Evolutionary conservation across 1,284 basidiomycete species (phyloP).

Genomic region (Pseudozyma thailandica): DNA sequence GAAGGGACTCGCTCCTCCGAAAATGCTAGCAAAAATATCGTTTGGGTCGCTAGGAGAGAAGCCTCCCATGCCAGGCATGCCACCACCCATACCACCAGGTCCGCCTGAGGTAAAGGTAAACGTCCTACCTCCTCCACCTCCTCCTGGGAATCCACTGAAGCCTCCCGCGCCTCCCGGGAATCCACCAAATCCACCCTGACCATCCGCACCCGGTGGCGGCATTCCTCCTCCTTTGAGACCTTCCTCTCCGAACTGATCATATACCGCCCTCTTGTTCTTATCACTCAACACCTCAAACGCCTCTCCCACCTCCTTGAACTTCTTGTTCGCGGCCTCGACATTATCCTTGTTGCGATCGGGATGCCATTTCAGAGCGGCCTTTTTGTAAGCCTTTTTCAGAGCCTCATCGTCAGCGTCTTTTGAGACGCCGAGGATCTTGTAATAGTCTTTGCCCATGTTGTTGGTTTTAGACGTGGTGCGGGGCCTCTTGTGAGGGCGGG

Average conservation of each 20-base stretch:
- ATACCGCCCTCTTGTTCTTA: constrained; percentile 89
- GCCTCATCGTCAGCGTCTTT: constrained; percentile 64
- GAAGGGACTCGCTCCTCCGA: constrained; percentile 58
- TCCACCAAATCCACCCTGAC: constrained; percentile 54
- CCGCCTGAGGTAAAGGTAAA: constrained; percentile 54
- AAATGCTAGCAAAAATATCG: constrained; percentile 83
- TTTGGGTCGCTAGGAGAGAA: constrained; percentile 78
- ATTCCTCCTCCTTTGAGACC: constrained; percentile 79
- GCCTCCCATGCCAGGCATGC: constrained; percentile 38
- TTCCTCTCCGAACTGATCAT: constrained; percentile 96
- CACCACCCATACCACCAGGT: constrained; percentile 38
- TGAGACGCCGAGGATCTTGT: constrained; percentile 64
- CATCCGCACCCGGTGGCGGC: constrained; percentile 65
- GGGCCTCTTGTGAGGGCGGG: constrained; percentile 35
- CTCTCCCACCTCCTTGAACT: constrained; percentile 97
- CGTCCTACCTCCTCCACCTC: constrained; percentile 42
- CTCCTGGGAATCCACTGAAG: constrained; percentile 49
- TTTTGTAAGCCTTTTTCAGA: constrained; percentile 66
- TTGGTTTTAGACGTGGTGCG: constrained; percentile 17
- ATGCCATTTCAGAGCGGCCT: constrained; percentile 83
- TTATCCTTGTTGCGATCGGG: constrained; percentile 85
- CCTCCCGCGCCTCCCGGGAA: constrained; percentile 32
- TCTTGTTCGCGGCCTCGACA: constrained; percentile 81
- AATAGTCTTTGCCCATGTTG: constrained; percentile 67
- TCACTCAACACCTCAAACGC: constrained; percentile 96